phyloP scores from a whole-genome alignment of 139 green algal genomes.

The Micractinium sp. region DNA sequence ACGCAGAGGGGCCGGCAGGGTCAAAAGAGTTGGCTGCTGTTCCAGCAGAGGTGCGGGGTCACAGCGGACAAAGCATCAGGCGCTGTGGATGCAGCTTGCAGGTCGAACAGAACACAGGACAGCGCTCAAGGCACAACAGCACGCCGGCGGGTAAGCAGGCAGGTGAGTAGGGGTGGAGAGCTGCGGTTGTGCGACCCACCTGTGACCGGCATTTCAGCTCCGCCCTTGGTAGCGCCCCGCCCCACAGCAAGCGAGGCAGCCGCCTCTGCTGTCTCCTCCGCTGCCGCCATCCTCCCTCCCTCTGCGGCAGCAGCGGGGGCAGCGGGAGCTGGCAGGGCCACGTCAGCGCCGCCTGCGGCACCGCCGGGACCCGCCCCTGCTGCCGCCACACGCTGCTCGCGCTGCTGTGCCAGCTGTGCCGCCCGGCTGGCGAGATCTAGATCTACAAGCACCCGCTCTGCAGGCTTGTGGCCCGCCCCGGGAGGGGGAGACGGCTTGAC shows the following conservation, averaged over 20 bases:
- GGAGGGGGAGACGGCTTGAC: background rate
- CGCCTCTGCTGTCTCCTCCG: background rate
- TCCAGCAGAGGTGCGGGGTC: background rate
- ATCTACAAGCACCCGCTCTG: background rate
- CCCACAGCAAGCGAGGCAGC: background rate
- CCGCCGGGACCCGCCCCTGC: background rate
- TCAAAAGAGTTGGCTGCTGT: background rate
- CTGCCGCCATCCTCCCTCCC: background rate
- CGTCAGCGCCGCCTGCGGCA: background rate
- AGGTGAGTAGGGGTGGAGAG: no score
- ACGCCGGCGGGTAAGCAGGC: background rate
- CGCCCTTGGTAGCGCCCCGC: background rate
- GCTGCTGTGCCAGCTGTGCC: background rate
- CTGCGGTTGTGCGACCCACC: background rate
- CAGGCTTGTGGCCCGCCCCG: background rate
- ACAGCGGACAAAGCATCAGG: background rate
- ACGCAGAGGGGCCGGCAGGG: background rate
- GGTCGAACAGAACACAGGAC: background rate
- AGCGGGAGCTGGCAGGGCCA: background rate
- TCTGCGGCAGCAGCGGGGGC: slow-evolving; percentile 1
- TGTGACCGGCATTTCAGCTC: background rate
- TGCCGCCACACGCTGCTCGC: background rate
- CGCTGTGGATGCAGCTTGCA: no score
- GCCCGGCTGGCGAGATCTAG: background rate
- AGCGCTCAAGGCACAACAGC: background rate